Conservation (phyloP, 1,139 yeast species). For the Saccharomycopsis crataegensis region DNA sequence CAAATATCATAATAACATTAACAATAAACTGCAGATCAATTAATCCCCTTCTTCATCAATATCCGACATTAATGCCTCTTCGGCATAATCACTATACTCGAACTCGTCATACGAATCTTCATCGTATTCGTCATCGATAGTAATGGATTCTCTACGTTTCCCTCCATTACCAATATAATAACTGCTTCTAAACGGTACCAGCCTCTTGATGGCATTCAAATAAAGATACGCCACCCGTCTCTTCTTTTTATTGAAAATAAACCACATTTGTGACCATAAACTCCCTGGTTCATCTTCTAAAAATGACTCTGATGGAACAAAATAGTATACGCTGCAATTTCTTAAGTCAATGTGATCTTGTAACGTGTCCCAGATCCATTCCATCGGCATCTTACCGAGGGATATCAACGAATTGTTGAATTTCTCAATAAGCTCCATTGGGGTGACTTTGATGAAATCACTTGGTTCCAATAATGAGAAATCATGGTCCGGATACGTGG, state of each 20-base stretch:
- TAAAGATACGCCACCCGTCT: slow-evolving; percentile 87
- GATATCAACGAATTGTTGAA: slow-evolving; percentile 78
- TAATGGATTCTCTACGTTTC: slow-evolving; percentile 25
- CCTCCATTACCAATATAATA: slow-evolving; percentile 12
- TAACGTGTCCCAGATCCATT: slow-evolving; percentile 85
- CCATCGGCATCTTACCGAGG: slow-evolving; percentile 49
- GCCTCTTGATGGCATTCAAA: slow-evolving; percentile 32
- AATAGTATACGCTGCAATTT: slow-evolving; percentile 70
- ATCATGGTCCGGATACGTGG: slow-evolving; percentile 94
- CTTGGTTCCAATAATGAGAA: slow-evolving; percentile 82
- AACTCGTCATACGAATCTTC: slow-evolving; percentile 15
- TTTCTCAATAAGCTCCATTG: slow-evolving; percentile 51
- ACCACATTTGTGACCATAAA: slow-evolving; percentile 90
- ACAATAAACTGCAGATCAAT: too few relatives aligned
- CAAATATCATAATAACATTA: slow-evolving; percentile 5
- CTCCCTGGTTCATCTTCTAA: slow-evolving; percentile 70
- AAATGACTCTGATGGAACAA: slow-evolving; percentile 74
- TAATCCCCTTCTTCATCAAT: slow-evolving; percentile 14
- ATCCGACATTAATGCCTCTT: slow-evolving; percentile 25
- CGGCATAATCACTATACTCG: slow-evolving; percentile 19
- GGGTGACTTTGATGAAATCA: slow-evolving; percentile 57
- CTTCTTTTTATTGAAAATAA: slow-evolving; percentile 81
- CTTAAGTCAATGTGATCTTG: slow-evolving; percentile 78
- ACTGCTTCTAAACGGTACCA: slow-evolving; percentile 21
- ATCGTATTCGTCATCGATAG: slow-evolving; percentile 23